Percentiles rank a stretch among this genome's conserved stretches.
These are phyloP conservation scores for Cunninghamia lanceolata DNA, from an alignment of 75 land plant species.

Conservation along the genomic window DNA sequence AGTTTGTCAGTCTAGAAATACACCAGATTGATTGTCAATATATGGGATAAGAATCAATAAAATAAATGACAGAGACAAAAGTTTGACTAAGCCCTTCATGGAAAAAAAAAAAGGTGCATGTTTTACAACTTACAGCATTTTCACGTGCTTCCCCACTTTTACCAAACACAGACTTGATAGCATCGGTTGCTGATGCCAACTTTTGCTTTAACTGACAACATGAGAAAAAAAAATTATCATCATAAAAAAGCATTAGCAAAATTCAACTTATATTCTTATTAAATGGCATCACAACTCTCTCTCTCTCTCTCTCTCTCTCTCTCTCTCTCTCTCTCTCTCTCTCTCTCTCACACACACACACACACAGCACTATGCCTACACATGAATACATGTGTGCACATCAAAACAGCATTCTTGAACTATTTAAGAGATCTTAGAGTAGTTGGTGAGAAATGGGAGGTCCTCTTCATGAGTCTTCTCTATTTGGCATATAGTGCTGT, in stretches of 20 bases:
- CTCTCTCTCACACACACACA: not conserved
- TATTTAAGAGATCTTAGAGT: not conserved
- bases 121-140: slow-evolving; percentile 60
- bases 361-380: too few relatives aligned
- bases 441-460: not conserved
- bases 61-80: slow-evolving; percentile 3
- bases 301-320: not conserved
- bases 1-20: slow-evolving; percentile 71
- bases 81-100: not conserved
- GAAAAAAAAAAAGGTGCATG: not conserved
- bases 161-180: slow-evolving; percentile 92
- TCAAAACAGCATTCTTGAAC: not conserved
- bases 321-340: not conserved
- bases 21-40: not conserved
- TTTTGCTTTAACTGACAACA: slow-evolving; percentile 71
- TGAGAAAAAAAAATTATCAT: not conserved
- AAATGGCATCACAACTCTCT: not conserved
- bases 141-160: slow-evolving; percentile 48
- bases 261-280: not conserved
- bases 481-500: not conserved
- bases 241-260: not conserved
- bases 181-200: slow-evolving; percentile 77
- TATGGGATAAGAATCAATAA: not conserved
- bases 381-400: not conserved
- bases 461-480: not conserved